These are phyloP conservation scores for Trichophyton schoenleinii DNA, from an alignment of 2,329 filamentous ascomycete species.

Conservation along the genomic window DNA sequence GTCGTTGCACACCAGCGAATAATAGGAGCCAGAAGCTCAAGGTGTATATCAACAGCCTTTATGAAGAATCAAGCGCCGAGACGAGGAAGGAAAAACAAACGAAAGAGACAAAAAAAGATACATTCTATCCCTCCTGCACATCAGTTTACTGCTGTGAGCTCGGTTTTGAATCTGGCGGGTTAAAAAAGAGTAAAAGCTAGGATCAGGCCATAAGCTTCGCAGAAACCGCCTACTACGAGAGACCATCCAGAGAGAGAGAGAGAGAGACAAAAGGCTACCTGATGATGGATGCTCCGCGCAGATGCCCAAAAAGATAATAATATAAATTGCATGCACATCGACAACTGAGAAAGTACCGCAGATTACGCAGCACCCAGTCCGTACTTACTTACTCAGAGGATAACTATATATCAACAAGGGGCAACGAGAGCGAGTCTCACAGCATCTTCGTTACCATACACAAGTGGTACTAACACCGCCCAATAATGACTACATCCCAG, in stretches of 20 bases:
- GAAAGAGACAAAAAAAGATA: background rate
- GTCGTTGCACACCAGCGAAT: conserved; percentile 5
- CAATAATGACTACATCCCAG: no score
- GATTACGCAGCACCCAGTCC: background rate
- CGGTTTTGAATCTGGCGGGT: background rate
- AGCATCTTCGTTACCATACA: background rate
- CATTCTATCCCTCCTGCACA: background rate
- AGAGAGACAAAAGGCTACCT: no score
- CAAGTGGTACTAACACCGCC: background rate
- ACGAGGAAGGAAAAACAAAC: background rate
- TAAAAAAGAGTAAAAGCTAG: background rate
- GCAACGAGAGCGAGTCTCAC: background rate
- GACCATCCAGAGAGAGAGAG: no score
- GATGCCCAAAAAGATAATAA: no score
- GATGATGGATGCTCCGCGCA: no score
- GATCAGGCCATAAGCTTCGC: background rate
- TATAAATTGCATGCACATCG: no score
- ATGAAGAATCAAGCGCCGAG: background rate
- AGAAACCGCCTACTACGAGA: no score
- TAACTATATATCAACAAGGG: no score
- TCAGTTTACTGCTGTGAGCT: background rate
- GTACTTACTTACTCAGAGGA: background rate
- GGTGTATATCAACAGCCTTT: background rate
- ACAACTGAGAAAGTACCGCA: background rate
- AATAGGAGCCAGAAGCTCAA: background rate